These are phyloP conservation scores for Colletotrichum limetticola DNA, from an alignment of 2,329 filamentous ascomycete genomes.

Conservation along the genomic window DNA sequence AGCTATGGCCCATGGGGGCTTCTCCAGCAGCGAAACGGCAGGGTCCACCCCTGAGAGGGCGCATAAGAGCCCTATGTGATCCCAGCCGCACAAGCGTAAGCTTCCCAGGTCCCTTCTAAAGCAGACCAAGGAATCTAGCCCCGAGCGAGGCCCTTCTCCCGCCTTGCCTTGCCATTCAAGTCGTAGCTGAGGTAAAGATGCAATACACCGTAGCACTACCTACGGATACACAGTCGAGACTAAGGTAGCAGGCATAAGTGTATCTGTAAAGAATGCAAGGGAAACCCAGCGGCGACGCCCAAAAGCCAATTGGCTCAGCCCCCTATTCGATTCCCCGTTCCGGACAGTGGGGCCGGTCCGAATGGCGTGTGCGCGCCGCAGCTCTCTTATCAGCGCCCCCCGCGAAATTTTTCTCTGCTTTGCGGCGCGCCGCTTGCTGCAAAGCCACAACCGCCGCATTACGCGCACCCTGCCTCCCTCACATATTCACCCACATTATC, in stretches of 20 bases:
- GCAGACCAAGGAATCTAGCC: neutral
- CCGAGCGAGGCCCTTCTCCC: neutral
- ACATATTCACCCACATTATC: neutral
- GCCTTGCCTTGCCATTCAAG: neutral
- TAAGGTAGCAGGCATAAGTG: neutral
- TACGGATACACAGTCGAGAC: neutral
- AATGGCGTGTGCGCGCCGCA: neutral
- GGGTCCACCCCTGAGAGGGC: neutral
- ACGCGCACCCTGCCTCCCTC: slow-evolving; percentile 4
- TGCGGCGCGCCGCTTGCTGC: slow-evolving; percentile 3
- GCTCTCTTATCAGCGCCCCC: slow-evolving; percentile 2
- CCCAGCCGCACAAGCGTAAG: neutral
- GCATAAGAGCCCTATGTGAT: neutral
- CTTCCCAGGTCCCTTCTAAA: neutral
- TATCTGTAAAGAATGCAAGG: neutral
- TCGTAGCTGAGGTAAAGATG: neutral
- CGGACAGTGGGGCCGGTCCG: slow-evolving; percentile 23
- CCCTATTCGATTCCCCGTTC: slow-evolving; percentile 8
- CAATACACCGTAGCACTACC: too few relatives aligned
- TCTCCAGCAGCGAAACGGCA: neutral
- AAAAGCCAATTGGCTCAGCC: slow-evolving; percentile 11
- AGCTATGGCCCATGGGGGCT: neutral
- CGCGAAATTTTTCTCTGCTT: slow-evolving; percentile 3
- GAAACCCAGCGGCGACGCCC: neutral
- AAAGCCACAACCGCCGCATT: slow-evolving; percentile 30